Evolutionary conservation across 495 filamentous ascomycete species (phyloP), one percentile per base, ranked within the genome.

Genomic region (Penicillium egyptiacum): DNA sequence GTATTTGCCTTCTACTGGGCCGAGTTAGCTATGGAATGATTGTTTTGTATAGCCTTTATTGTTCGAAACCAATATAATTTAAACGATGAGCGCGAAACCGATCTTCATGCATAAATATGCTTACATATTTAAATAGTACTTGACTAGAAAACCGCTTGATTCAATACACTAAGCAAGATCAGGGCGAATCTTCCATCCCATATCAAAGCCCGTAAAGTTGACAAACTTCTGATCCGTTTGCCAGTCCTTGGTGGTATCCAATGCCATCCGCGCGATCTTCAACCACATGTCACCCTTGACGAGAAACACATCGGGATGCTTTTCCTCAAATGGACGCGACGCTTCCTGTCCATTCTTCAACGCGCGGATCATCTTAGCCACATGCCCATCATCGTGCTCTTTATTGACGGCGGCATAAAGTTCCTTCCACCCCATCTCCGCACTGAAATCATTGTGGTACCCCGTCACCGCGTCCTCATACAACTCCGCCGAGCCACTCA

Each of bases 201-300:
- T 30, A 30, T 30, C 28, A 30, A 30, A 30, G 28, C 28, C 28
- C 9, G 28, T 30, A 30, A 30, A 30, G 28, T 30, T 30, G 28
- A 30, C 28, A 30, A 30, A 30, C 28, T 30, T 30, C 7, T 30
- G 28, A 30, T 30, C 28, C 9, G 28, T 30, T 30, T 30, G 28
- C 5, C 28, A 30, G 28, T 30, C 5, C 28, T 30, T 30, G 28
- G 28, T 30, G 28, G 28, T 30, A 9, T 30, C 28, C 5, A 30
- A 30, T 30, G 28, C 40, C 19, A 46, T 25, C 10, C 23, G 23
- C 20, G 19, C 57, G 39, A 60, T 49, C 59, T 60, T 66, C n/a
- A 74, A 41, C 74, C 74, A 77, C 60, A 66, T 40, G 12, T 71
- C 70, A 1, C 71, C 71, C 46, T 61, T 69, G 3, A 73, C 55